A percentile compares a stretch with the other conserved stretches of the same genome.
phyloP scores from a whole-genome alignment of 495 filamentous ascomycete species.

The Trichoderma erinaceum region DNA sequence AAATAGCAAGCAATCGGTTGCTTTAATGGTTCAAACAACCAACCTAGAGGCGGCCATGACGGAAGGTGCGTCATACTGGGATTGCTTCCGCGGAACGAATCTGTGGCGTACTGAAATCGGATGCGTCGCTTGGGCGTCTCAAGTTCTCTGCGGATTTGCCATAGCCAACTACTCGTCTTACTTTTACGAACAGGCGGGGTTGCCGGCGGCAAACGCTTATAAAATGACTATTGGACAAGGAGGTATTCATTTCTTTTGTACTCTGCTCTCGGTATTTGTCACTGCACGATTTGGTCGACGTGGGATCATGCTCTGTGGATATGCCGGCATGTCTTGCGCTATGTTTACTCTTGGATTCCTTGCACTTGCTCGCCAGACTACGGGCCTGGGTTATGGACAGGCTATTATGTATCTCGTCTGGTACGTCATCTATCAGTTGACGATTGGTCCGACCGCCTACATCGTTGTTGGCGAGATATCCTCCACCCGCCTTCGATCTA shows the following conservation, averaged over 20 bases:
- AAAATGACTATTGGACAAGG: conserved; percentile 26
- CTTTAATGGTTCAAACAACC: conserved; percentile 29
- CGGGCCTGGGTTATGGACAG: conserved; percentile 41
- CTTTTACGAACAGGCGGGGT: conserved; percentile 30
- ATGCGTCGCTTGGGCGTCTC: conserved; percentile 39
- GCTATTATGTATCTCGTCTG: conserved; percentile 39
- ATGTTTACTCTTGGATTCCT: conserved; percentile 42
- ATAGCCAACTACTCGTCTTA: conserved; percentile 35
- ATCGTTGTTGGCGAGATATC: conserved; percentile 55
- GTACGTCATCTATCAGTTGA: conserved; percentile 22
- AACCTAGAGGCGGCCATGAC: conserved; percentile 24
- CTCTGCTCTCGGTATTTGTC: conserved; percentile 17
- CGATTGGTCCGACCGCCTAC: conserved; percentile 48
- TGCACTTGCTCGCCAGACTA: conserved; percentile 44
- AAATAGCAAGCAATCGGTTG: conserved; percentile 35
- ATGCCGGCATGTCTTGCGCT: conserved; percentile 31
- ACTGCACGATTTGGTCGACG: conserved; percentile 14
- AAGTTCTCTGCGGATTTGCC: conserved; percentile 31
- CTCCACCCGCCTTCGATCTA: conserved; percentile 48
- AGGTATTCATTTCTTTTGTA: conserved; percentile 19
- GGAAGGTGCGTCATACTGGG: conserved; percentile 29
- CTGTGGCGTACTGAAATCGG: conserved; percentile 42
- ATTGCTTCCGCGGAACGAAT: conserved; percentile 41
- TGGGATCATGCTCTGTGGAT: conserved; percentile 14
- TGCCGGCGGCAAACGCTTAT: conserved; percentile 29